phyloP scores from a whole-genome alignment of 2,329 filamentous ascomycete genomes.

The Chaetomium olivaceum region DNA sequence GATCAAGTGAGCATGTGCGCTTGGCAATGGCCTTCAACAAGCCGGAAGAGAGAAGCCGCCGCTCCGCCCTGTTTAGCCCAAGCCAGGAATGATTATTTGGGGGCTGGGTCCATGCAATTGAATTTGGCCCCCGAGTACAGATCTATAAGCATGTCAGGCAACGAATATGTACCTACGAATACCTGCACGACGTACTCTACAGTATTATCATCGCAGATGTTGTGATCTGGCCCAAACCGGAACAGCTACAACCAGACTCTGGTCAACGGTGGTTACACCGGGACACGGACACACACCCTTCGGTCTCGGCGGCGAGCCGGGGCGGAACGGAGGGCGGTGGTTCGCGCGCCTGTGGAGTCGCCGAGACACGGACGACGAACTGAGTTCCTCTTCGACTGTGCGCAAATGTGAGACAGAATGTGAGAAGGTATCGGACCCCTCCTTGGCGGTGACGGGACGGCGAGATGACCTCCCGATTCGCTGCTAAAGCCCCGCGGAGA shows the following conservation, averaged over 20 bases:
- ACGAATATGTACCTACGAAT: too few species aligned
- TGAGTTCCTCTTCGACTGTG: neutral
- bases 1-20: neutral
- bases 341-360: neutral
- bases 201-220: too few species aligned
- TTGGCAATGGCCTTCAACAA: neutral
- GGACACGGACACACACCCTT: neutral
- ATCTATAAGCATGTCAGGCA: too few species aligned
- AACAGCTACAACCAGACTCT: neutral
- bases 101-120: too few species aligned
- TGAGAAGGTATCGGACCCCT: neutral
- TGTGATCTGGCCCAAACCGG: neutral
- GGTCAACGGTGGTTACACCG: too few species aligned
- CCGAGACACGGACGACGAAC: neutral
- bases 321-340: neutral
- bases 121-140: too few species aligned
- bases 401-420: neutral
- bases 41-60: too few species aligned
- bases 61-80: too few species aligned
- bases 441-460: neutral
- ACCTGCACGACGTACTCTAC: too few species aligned
- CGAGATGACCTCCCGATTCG: neutral
- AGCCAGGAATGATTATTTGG: too few species aligned
- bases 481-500: neutral
- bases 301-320: neutral